phyloP scores from a whole-genome alignment of 495 filamentous ascomycete species.

The Aspergillus heteromorphus region DNA sequence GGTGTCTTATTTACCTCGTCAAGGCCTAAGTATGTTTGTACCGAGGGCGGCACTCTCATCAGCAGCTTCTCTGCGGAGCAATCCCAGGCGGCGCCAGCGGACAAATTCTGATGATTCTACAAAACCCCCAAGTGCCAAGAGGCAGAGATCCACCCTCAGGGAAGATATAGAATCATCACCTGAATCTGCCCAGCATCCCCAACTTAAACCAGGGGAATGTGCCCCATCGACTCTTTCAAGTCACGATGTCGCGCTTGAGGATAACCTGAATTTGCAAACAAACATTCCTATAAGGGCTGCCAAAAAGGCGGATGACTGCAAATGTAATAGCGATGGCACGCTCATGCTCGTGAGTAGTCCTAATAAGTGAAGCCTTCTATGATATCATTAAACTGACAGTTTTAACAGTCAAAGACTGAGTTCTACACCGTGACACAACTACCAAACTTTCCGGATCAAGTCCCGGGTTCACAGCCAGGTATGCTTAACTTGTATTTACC shows the following conservation, averaged over 20 bases:
- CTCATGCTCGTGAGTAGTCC: conserved; percentile 53
- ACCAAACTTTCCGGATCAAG: conserved; percentile 68
- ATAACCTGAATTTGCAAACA: conserved; percentile 25
- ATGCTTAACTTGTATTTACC: conserved; percentile 16
- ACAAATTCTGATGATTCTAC: conserved; percentile 59
- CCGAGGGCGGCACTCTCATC: conserved; percentile 43
- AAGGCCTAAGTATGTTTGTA: conserved; percentile 53
- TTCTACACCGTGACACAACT: conserved; percentile 83
- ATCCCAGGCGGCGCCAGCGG: conserved; percentile 62
- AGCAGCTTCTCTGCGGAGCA: conserved; percentile 48
- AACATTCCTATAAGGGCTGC: conserved; percentile 56
- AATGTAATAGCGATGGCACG: conserved; percentile 51
- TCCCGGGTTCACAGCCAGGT: conserved; percentile 59
- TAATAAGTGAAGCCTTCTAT: too few species aligned
- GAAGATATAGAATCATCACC: conserved; percentile 40
- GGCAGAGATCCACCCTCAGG: conserved; percentile 60
- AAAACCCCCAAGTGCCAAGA: conserved; percentile 64
- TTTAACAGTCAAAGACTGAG: conserved; percentile 70
- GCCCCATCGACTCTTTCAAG: conserved; percentile 4
- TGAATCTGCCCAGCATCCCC: conserved; percentile 13
- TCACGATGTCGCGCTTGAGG: conserved; percentile 8
- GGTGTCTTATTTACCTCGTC: not conserved
- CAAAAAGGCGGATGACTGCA: conserved; percentile 47
- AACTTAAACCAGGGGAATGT: conserved; percentile 18
- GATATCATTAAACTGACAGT: conserved; percentile 16